Percentiles rank a stretch among this genome's conserved stretches.
Evolutionary conservation across 2,329 filamentous ascomycete species (phyloP).

Genomic region (Neofusicoccum cordaticola): DNA sequence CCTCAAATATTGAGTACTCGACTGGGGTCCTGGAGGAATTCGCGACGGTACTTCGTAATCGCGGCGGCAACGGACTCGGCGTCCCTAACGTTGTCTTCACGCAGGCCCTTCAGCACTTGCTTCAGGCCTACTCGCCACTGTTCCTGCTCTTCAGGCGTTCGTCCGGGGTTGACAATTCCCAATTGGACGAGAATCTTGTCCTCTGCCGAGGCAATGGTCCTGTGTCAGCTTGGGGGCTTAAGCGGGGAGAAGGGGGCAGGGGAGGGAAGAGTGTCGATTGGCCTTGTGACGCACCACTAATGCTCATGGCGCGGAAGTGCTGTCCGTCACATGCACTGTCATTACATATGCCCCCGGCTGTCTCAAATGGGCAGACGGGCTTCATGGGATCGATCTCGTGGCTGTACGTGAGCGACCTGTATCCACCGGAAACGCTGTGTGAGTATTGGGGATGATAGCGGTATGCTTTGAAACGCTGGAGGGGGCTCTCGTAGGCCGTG

Average conservation of each 20-base stretch:
- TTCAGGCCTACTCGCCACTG: conserved; percentile 43
- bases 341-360: conserved; percentile 69
- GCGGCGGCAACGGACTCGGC: conserved; percentile 37
- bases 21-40: conserved; percentile 40
- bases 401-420: conserved; percentile 89
- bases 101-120: conserved; percentile 36
- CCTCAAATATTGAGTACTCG: conserved; percentile 35
- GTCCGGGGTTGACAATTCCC: conserved; percentile 61
- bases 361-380: conserved; percentile 73
- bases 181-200: conserved; percentile 71
- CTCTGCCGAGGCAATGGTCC: conserved; percentile 50
- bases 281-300: conserved; percentile 66
- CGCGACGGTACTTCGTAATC: conserved; percentile 39
- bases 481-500: conserved; percentile 76
- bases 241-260: conserved; percentile 8
- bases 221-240: conserved; percentile 36
- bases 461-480: conserved; percentile 80
- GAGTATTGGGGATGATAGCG: conserved; percentile 81
- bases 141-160: conserved; percentile 58
- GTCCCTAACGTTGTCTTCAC: conserved; percentile 36
- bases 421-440: conserved; percentile 68
- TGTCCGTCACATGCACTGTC: conserved; percentile 71
- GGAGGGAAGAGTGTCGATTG: background rate
- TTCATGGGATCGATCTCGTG: conserved; percentile 78
- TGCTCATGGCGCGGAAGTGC: conserved; percentile 72